Percentiles rank a stretch among this genome's conserved stretches.
phyloP scores from a whole-genome alignment of 768 basidiomycete species.

The Boletus rubescentipes region DNA sequence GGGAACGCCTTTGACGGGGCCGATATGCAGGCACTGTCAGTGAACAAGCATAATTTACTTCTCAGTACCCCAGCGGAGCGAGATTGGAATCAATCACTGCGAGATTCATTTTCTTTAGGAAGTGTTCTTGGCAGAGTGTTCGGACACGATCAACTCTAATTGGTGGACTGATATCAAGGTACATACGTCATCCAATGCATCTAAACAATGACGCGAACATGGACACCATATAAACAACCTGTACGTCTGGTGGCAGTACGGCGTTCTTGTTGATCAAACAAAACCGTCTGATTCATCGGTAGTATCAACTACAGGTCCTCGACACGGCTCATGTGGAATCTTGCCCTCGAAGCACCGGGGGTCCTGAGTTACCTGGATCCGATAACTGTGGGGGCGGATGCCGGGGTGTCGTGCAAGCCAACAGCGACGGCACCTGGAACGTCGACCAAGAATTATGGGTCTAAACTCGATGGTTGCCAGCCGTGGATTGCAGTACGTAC shows the following conservation, averaged over 20 bases:
- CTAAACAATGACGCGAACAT: constrained; percentile 7
- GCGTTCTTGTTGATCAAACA: constrained; percentile 27
- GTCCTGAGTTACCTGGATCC: constrained; percentile 65
- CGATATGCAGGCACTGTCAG: constrained; percentile 61
- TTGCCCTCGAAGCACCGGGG: constrained; percentile 63
- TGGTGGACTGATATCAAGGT: constrained; percentile 85
- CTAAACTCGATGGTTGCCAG: no score
- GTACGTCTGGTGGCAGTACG: constrained; percentile 33
- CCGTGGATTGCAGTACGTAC: no score
- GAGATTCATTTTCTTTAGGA: constrained; percentile 18
- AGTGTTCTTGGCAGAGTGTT: constrained; percentile 59
- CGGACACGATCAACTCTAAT: constrained; percentile 62
- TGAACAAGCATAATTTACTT: constrained; percentile 56
- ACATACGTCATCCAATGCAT: background rate
- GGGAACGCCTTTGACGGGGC: constrained; percentile 57
- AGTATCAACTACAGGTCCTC: constrained; percentile 31
- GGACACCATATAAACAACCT: constrained; percentile 56
- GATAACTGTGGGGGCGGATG: constrained; percentile 66
- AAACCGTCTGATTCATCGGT: constrained; percentile 36
- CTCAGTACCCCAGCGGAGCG: constrained; percentile 53
- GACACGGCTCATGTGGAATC: constrained; percentile 71
- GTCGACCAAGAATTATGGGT: constrained; percentile 81
- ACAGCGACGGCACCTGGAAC: constrained; percentile 58
- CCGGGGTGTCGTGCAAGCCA: constrained; percentile 64
- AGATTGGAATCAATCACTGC: background rate